These are phyloP conservation scores for Alternaria gaisen DNA, from an alignment of 2,329 filamentous ascomycete species.

Conservation along the genomic window DNA sequence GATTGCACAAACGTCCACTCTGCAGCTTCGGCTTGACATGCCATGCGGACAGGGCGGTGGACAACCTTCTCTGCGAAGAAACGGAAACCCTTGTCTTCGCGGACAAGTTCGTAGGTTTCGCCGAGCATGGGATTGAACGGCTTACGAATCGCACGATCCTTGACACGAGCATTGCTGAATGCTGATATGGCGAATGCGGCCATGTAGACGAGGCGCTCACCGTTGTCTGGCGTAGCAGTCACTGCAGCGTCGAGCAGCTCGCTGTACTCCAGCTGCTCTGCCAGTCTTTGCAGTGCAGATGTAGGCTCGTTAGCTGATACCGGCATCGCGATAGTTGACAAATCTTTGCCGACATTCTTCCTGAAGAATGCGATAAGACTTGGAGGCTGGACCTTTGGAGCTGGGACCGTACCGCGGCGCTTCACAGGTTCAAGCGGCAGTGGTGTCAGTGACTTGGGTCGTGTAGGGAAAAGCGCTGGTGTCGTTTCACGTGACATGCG, in stretches of 20 bases:
- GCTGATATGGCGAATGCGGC: slow-evolving; percentile 90
- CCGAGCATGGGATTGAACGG: slow-evolving; percentile 97
- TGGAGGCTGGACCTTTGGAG: slow-evolving; percentile 81
- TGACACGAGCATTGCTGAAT: slow-evolving; percentile 82
- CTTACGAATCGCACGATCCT: slow-evolving; percentile 91
- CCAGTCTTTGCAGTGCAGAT: slow-evolving; percentile 85
- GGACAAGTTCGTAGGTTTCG: slow-evolving; percentile 92
- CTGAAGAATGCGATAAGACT: slow-evolving; percentile 93
- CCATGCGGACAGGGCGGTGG: slow-evolving; percentile 90
- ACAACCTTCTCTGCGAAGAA: slow-evolving; percentile 95
- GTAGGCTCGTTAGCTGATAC: slow-evolving; percentile 94
- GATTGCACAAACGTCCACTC: slow-evolving; percentile 89
- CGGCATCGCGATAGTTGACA: slow-evolving; percentile 97
- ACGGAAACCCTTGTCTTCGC: slow-evolving; percentile 85
- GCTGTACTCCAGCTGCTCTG: slow-evolving; percentile 92
- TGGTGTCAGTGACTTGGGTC: slow-evolving; percentile 78
- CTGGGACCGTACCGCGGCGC: slow-evolving; percentile 74
- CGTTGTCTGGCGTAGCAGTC: slow-evolving; percentile 60
- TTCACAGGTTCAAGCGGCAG: slow-evolving; percentile 75
- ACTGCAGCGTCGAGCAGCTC: slow-evolving; percentile 77
- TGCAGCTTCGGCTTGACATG: slow-evolving; percentile 88
- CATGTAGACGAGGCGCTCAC: slow-evolving; percentile 82
- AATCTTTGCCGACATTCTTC: slow-evolving; percentile 97
- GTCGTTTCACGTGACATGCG: slow-evolving; percentile 44
- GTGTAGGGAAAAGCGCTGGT: slow-evolving; percentile 73